These are phyloP conservation scores for Aspergillus leporis DNA, from an alignment of 495 filamentous ascomycete genomes.

Conservation along the genomic window DNA sequence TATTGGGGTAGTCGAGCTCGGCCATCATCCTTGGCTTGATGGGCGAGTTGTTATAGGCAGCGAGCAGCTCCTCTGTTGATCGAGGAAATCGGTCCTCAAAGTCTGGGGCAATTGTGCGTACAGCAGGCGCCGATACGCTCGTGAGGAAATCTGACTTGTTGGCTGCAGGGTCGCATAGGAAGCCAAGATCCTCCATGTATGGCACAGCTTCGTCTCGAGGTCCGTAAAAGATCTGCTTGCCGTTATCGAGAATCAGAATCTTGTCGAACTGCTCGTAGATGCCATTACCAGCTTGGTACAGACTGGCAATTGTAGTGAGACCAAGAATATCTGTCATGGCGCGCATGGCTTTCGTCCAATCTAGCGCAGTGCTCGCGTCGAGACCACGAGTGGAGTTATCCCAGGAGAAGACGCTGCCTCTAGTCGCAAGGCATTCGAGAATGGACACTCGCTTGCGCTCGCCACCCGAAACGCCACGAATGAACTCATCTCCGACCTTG, in stretches of 20 bases:
- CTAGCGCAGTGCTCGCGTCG: constrained; percentile 60
- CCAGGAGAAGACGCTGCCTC: constrained; percentile 61
- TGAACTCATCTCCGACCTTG: constrained; percentile 76
- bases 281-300: constrained; percentile 65
- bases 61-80: constrained; percentile 39
- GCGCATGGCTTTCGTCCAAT: constrained; percentile 49
- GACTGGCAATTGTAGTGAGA: constrained; percentile 47
- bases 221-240: constrained; percentile 62
- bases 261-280: constrained; percentile 68
- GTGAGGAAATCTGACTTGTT: constrained; percentile 74
- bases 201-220: constrained; percentile 57
- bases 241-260: constrained; percentile 65
- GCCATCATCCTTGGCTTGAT: constrained; percentile 34
- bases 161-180: constrained; percentile 62
- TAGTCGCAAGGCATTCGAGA: constrained; percentile 63
- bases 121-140: constrained; percentile 66
- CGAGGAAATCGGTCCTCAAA: constrained; percentile 47
- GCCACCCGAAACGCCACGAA: constrained; percentile 81
- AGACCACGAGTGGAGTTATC: constrained; percentile 64
- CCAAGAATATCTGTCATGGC: constrained; percentile 50
- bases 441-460: constrained; percentile 76
- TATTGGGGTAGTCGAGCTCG: constrained; percentile 53
- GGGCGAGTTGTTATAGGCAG: constrained; percentile 42
- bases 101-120: constrained; percentile 61
- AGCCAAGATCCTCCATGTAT: constrained; percentile 70